Evolutionary conservation across 177 flowering plant genomes (phyloP).

Genomic region (Vitis hybrid): DNA sequence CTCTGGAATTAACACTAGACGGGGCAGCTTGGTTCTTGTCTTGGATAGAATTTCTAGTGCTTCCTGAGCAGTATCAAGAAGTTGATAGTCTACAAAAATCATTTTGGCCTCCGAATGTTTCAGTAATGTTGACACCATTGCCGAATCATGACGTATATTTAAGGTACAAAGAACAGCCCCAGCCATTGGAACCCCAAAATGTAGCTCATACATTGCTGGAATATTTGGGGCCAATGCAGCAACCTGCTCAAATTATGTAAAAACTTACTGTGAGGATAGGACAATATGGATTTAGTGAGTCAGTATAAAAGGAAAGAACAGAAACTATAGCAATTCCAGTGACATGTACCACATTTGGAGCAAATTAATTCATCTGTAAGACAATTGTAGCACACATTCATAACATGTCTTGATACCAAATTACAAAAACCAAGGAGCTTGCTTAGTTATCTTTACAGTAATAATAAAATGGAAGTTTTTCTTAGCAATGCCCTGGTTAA

Average conservation of each 20-base stretch:
- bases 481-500: too few species aligned
- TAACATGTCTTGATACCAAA: too few species aligned
- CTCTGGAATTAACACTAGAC: conserved; percentile 28
- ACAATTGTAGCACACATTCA: too few species aligned
- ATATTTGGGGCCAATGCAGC: conserved; percentile 40
- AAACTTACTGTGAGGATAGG: neutral
- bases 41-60: conserved; percentile 30
- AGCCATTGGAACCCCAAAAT: conserved; percentile 53
- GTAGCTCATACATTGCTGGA: conserved; percentile 50
- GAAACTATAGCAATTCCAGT: too few species aligned
- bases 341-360: too few species aligned
- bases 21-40: conserved; percentile 17
- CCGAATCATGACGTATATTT: conserved; percentile 47
- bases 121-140: conserved; percentile 42
- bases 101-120: conserved; percentile 60
- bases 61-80: conserved; percentile 27
- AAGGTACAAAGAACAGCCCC: conserved; percentile 44
- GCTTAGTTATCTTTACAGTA: too few species aligned
- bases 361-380: too few species aligned
- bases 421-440: too few species aligned
- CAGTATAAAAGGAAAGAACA: too few species aligned
- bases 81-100: conserved; percentile 50
- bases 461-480: too few species aligned
- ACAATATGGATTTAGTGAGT: neutral
- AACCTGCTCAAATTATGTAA: conserved; percentile 26